phyloP scores from a whole-genome alignment of 78 protist genomes.

The Guillardia theta region DNA sequence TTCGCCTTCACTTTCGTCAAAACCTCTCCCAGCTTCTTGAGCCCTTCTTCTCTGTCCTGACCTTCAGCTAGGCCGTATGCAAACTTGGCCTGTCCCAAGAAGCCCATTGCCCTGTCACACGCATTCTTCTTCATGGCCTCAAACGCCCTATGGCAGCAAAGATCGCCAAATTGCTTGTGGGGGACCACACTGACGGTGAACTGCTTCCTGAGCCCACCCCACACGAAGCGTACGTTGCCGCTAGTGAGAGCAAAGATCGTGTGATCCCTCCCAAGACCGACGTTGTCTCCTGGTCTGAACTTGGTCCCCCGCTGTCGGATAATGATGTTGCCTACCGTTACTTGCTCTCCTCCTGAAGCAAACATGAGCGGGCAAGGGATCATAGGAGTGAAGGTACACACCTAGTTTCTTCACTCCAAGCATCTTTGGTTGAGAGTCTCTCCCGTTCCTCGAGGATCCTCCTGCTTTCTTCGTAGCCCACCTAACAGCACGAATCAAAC shows the following conservation, averaged over 20 bases:
- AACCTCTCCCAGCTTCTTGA: too few relatives aligned
- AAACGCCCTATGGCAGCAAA: background rate
- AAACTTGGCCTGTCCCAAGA: background rate
- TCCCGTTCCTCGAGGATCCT: conserved; percentile 51
- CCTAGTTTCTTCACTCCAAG: conserved; percentile 61
- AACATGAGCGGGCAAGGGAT: background rate
- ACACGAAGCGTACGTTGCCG: conserved; percentile 52
- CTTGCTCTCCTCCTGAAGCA: conserved; percentile 26
- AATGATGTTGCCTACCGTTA: conserved; percentile 58
- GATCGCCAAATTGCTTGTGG: background rate
- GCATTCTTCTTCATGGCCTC: background rate
- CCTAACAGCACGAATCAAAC: too few relatives aligned
- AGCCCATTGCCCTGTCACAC: background rate
- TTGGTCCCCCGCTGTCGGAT: conserved; percentile 74
- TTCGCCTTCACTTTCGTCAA: too few relatives aligned
- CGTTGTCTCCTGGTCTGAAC: conserved; percentile 62
- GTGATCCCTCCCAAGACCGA: conserved; percentile 78
- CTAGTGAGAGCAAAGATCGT: conserved; percentile 66
- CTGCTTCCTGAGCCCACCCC: background rate
- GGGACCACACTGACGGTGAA: background rate
- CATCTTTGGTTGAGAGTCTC: background rate
- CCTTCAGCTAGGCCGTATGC: too few relatives aligned
- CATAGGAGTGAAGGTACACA: too few relatives aligned
- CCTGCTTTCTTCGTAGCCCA: conserved; percentile 51
- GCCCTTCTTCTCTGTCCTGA: too few relatives aligned